These are phyloP conservation scores for Fagopyrum esculentum DNA, from an alignment of 148 eudicot species.

Conservation along the genomic window DNA sequence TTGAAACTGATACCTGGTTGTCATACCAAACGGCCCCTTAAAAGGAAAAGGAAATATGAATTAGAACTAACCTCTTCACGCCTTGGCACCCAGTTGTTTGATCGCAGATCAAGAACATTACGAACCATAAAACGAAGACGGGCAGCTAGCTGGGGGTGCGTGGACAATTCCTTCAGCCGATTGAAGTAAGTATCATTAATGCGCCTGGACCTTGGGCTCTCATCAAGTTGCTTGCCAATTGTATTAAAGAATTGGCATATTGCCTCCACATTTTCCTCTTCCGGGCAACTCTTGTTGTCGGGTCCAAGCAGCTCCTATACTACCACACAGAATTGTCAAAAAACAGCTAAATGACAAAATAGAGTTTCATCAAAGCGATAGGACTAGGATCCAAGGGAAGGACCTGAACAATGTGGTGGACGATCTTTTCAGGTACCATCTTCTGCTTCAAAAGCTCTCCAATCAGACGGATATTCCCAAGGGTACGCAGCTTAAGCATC, in stretches of 20 bases:
- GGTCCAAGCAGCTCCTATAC: conserved; percentile 79
- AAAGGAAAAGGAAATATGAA: not conserved
- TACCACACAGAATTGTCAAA: not conserved
- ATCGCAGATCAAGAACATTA: conserved; percentile 64
- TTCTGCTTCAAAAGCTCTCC: conserved; percentile 98
- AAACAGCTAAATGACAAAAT: not conserved
- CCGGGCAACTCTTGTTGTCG: conserved; percentile 73
- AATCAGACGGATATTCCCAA: conserved; percentile 94
- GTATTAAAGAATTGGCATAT: conserved; percentile 83
- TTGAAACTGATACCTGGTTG: too few relatives aligned
- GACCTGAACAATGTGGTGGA: conserved; percentile 94
- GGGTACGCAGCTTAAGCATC: conserved; percentile 81
- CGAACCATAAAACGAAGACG: conserved; percentile 84
- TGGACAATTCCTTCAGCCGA: conserved; percentile 60
- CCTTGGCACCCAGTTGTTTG: conserved; percentile 78
- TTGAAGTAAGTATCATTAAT: conserved; percentile 60
- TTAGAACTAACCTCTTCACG: conserved; percentile 70
- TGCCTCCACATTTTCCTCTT: conserved; percentile 92
- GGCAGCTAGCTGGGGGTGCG: conserved; percentile 57
- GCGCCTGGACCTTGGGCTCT: conserved; percentile 57
- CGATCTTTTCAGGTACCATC: conserved; percentile 96
- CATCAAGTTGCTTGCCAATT: conserved; percentile 92
- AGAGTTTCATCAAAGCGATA: not conserved
- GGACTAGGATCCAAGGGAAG: not conserved
- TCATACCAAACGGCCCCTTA: too few relatives aligned